Evolutionary conservation across 768 basidiomycete species (phyloP), one percentile per base, ranked within the genome.

Genomic region (Tephrocybe sp.): DNA sequence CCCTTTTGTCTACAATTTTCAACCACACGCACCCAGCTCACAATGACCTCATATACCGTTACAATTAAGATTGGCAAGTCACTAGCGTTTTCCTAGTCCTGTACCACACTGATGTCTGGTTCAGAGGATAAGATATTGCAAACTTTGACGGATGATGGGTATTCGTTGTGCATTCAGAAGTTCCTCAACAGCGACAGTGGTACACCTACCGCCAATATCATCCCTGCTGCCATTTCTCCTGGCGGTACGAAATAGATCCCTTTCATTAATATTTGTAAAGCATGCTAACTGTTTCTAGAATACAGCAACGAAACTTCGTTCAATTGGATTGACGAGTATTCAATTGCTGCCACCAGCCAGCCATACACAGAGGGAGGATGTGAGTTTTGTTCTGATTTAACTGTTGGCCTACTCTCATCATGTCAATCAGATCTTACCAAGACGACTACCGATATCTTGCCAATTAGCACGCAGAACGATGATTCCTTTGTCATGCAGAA

Each of bases 311-410:
- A 11, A 2, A 42, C 20, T 42, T 23, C 41, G 19, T 42, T 42
- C 12, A 3, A 7, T 3, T 42, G 41, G 41, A 41, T 78, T 71
- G 50, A 82, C 67, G 46, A 82, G 72, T 53, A 82, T 64, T 49
- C 77, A 80, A 62, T 75, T 78, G 22, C 68, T 70, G 60, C 74
- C 68, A 57, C 71, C 35, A 5, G 10, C 11, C 35, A 36, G 35
- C 35, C 4, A 36, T 36, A 14, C 11, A 13, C 4, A 64, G 51
- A 82, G 77, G 45, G 64, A 65, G 46, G 71, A 62, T 64, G 67
- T 68, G 16, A 33, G 14, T n/a, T 26, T 36, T 41, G 4, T 12
- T 14, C 17, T 39, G 4, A 26, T 7, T 42, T 5, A 12, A 42
- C 4, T 10, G 8, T 42, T 26, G 11, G 23, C 3, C 10, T 5